Evolutionary conservation across 2,329 filamentous ascomycete species (phyloP).

Genomic region (Fusarium cicatricum): DNA sequence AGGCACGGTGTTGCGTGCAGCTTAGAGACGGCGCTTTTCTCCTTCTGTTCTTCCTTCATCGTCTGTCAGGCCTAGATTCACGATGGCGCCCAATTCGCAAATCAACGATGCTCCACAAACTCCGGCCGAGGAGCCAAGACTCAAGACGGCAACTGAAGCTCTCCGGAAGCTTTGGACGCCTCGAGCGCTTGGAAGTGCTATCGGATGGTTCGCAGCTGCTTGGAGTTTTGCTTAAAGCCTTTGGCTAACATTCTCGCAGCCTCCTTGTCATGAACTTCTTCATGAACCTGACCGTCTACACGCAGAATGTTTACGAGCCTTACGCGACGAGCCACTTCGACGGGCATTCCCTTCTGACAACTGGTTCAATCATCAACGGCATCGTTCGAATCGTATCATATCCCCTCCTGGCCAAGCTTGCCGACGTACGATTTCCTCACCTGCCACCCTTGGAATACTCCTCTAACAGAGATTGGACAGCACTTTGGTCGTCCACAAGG

Average conservation of each 20-base stretch:
- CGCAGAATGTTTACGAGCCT: constrained; percentile 29
- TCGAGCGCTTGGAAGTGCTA: constrained; percentile 4
- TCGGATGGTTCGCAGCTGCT: constrained; percentile 6
- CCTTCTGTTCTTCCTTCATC: background rate
- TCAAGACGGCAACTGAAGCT: constrained; percentile 18
- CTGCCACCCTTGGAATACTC: fast-evolving
- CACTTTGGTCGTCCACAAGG: constrained; percentile 28
- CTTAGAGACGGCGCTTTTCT: background rate
- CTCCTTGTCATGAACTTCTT: constrained; percentile 34
- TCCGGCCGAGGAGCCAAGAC: background rate
- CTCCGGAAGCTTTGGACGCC: constrained; percentile 26
- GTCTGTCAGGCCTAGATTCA: background rate
- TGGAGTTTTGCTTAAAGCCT: fast-evolving
- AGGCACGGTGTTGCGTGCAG: background rate
- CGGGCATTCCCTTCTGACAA: constrained; percentile 20
- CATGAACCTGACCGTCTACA: constrained; percentile 33
- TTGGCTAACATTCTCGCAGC: background rate
- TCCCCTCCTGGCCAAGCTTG: constrained; percentile 28
- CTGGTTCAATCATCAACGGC: constrained; percentile 24
- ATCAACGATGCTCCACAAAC: background rate
- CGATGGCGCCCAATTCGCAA: constrained; percentile 3
- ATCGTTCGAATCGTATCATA: constrained; percentile 27
- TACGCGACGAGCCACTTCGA: constrained; percentile 34
- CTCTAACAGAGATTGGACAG: background rate
- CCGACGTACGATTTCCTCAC: constrained; percentile 9